phyloP scores from a whole-genome alignment of 2,329 filamentous ascomycete species.

The Fusarium nematophilum region DNA sequence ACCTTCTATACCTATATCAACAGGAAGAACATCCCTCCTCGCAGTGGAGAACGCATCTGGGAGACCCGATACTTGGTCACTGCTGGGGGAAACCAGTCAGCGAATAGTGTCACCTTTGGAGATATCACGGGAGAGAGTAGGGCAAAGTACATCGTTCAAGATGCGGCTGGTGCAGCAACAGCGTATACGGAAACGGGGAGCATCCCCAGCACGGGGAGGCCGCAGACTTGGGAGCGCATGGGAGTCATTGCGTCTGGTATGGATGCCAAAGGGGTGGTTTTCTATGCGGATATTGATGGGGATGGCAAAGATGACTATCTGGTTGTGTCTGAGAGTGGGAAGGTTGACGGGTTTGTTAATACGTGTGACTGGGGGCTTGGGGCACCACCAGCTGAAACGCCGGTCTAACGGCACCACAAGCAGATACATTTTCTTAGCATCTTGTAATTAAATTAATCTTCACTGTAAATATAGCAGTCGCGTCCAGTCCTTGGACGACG shows the following conservation, averaged over 20 bases:
- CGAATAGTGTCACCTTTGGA: background rate
- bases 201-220: background rate
- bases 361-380: too few relatives aligned
- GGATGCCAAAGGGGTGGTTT: background rate
- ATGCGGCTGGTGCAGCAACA: background rate
- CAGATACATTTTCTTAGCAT: too few relatives aligned
- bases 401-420: too few relatives aligned
- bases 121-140: background rate
- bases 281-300: background rate
- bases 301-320: background rate
- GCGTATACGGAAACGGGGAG: background rate
- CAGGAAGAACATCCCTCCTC: background rate
- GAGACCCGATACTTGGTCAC: background rate
- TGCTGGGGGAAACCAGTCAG: background rate
- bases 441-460: too few relatives aligned
- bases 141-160: background rate
- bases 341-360: too few relatives aligned
- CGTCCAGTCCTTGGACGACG: too few relatives aligned
- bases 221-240: background rate
- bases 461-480: too few relatives aligned
- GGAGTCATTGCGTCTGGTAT: background rate
- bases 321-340: background rate
- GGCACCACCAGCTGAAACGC: too few relatives aligned
- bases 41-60: background rate
- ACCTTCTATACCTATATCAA: background rate